Evolutionary conservation across 192 early-diverging fungal species (phyloP).

Genomic region (Coemansia sp.): DNA sequence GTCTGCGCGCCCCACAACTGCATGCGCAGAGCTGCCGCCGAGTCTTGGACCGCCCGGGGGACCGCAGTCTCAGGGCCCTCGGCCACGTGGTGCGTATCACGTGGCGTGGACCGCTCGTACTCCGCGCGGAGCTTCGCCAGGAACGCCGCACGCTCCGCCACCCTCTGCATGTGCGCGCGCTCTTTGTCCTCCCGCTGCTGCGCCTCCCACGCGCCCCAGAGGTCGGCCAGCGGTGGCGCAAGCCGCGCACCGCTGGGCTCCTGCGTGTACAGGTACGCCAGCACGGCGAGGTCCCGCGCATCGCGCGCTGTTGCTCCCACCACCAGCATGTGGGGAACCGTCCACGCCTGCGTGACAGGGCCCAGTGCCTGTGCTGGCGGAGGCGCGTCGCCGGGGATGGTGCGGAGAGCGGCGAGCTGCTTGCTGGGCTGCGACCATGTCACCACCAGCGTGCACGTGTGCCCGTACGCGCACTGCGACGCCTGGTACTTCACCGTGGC

Average conservation of each 20-base stretch:
- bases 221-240: slow-evolving; percentile 10
- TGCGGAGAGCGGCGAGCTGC: neutral
- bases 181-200: neutral
- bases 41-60: neutral
- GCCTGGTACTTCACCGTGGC: slow-evolving; percentile 1
- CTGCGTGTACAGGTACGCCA: slow-evolving; percentile 17
- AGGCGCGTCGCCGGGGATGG: neutral
- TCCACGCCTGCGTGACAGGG: slow-evolving; percentile 14
- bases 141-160: slow-evolving; percentile 4
- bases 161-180: neutral
- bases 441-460: slow-evolving; percentile 2
- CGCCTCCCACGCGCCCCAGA: slow-evolving; percentile 25
- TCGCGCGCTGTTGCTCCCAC: slow-evolving; percentile 9
- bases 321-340: neutral
- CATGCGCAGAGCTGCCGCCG: neutral
- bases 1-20: slow-evolving; percentile 6
- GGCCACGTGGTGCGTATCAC: too few relatives aligned
- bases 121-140: slow-evolving; percentile 9
- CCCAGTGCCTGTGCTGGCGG: neutral
- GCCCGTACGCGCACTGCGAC: neutral
- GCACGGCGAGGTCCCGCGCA: slow-evolving; percentile 12
- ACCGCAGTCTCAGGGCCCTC: neutral
- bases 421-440: slow-evolving; percentile 12
- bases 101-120: neutral
- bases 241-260: neutral